phyloP scores from a whole-genome alignment of 148 eudicot species.

The Nyssa sinensis region DNA sequence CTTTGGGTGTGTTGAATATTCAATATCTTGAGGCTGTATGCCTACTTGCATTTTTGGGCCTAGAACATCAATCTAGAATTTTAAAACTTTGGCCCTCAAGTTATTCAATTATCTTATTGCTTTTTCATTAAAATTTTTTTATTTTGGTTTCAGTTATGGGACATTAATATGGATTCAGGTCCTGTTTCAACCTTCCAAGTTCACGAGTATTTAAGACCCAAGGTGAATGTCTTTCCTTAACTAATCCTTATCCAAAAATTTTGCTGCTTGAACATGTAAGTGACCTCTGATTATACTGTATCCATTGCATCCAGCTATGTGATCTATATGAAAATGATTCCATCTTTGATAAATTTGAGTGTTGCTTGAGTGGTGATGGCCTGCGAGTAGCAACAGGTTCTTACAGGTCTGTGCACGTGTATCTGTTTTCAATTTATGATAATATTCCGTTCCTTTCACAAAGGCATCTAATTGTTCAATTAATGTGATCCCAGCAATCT shows the following conservation, averaged over 20 bases:
- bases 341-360: constrained; percentile 76
- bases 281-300: constrained; percentile 3
- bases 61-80: background rate
- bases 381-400: constrained; percentile 72
- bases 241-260: background rate
- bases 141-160: constrained; percentile 81
- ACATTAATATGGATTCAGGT: constrained; percentile 99
- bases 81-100: background rate
- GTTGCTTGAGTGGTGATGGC: constrained; percentile 77
- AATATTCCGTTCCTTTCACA: background rate
- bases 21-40: background rate
- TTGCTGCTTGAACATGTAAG: background rate
- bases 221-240: constrained; percentile 45
- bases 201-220: constrained; percentile 93
- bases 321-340: constrained; percentile 80
- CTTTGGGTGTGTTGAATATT: background rate
- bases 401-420: constrained; percentile 46
- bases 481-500: constrained; percentile 65
- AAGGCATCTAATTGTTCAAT: constrained; percentile 4
- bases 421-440: background rate
- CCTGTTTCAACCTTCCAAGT: constrained; percentile 95
- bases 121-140: background rate
- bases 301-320: constrained; percentile 48
- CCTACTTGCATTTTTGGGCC: background rate
- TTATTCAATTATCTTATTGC: background rate